phyloP scores from a whole-genome alignment of 305 asterid genomes.

The Nicotiana rustica region DNA sequence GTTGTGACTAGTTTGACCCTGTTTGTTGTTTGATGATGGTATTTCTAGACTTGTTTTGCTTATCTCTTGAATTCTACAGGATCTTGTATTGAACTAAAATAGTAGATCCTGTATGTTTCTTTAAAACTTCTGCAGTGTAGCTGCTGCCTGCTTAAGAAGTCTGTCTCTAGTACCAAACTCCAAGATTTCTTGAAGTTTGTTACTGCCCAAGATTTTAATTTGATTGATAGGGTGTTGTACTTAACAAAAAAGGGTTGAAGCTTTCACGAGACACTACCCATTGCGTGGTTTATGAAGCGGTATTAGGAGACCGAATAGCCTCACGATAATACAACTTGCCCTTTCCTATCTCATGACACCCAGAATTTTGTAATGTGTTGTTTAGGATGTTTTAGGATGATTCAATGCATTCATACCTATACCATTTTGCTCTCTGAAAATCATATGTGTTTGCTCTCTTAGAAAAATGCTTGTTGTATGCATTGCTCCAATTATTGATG shows the following conservation, averaged over 20 bases:
- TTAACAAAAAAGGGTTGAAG: conserved; percentile 74
- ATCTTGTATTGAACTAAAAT: no score
- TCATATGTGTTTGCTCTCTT: background rate
- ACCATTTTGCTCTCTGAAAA: background rate
- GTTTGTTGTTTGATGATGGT: no score
- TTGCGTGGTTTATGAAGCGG: conserved; percentile 74
- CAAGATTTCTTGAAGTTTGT: conserved; percentile 84
- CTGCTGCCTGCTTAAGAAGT: conserved; percentile 46
- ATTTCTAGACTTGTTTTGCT: no score
- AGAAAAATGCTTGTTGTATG: no score
- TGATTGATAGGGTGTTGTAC: conserved; percentile 59
- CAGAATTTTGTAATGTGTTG: background rate
- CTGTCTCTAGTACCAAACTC: conserved; percentile 73
- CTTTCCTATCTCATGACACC: background rate
- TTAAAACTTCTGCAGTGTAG: no score
- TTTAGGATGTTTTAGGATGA: background rate
- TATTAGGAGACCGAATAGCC: background rate
- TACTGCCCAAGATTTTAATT: conserved; percentile 66
- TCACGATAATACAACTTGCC: background rate
- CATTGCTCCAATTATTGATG: no score
- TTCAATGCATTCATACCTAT: background rate
- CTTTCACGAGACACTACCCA: conserved; percentile 74
- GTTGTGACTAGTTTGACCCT: no score
- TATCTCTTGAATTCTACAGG: no score
- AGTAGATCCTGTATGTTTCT: no score